These are phyloP conservation scores for Ilyonectria mors-panacis DNA, from an alignment of 2,329 filamentous ascomycete species.

Conservation along the genomic window DNA sequence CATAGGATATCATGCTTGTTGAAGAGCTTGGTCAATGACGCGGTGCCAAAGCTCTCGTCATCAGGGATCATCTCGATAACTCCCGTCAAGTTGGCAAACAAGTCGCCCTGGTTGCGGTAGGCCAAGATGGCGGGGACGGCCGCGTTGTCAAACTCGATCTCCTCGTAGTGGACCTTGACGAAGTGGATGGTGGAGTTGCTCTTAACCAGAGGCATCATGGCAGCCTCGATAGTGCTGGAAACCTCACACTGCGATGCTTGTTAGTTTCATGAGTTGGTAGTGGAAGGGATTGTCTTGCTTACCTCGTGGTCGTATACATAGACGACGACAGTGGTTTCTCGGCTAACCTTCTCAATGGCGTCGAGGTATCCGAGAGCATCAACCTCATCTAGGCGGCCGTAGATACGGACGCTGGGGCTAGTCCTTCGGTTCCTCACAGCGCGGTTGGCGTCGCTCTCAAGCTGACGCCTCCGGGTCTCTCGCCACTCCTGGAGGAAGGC, in stretches of 20 bases:
- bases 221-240: conserved; percentile 83
- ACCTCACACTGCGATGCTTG: conserved; percentile 76
- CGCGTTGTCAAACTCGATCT: conserved; percentile 94
- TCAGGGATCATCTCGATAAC: conserved; percentile 88
- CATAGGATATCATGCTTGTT: conserved; percentile 67
- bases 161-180: conserved; percentile 90
- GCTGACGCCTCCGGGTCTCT: conserved; percentile 82
- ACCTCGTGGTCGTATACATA: conserved; percentile 93
- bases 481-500: conserved; percentile 89
- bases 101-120: conserved; percentile 88
- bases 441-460: conserved; percentile 73
- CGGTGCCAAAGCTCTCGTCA: conserved; percentile 71
- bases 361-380: conserved; percentile 96
- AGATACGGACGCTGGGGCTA: conserved; percentile 83
- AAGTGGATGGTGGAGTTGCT: conserved; percentile 83
- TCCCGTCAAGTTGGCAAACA: conserved; percentile 91
- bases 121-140: conserved; percentile 90
- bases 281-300: conserved; percentile 54
- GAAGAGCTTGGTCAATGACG: conserved; percentile 68
- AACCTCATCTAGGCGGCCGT: conserved; percentile 85
- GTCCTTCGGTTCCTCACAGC: conserved; percentile 75
- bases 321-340: conserved; percentile 89
- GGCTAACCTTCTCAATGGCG: conserved; percentile 89
- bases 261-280: conserved; percentile 37
- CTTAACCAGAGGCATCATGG: conserved; percentile 81